Base-by-base conservation (phyloP, 192 early-diverging fungal genomes). In the Gaertneriomyces semiglobifer region DNA sequence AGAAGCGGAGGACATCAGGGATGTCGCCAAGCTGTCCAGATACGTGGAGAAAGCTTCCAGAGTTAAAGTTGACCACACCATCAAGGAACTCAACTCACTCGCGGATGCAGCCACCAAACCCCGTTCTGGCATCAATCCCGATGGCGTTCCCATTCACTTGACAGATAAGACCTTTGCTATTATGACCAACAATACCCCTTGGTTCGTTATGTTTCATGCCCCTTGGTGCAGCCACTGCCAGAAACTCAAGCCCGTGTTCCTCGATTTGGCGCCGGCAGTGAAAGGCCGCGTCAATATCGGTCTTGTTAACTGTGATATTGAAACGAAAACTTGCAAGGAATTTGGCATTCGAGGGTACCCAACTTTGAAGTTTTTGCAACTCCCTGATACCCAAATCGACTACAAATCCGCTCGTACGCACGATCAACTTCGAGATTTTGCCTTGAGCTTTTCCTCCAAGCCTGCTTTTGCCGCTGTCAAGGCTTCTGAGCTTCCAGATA, bases 161-260 rank as follows among this genome's bases (percentile, higher is more conserved):
- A 68, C 66, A 2, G 43, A 60, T 11, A 48, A 59, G 39, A 68
- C 66, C 9, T 68, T 68, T 52, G 25, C 57, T 0, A 60, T 68
- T 25, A 60, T 71, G 54, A 82, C 83, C 10, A 76, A 82, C 12
- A 68, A 73, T 11, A 85, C 84, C 0, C 88, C 88, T 11, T 95
- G 93, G 93, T 89, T 95, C 62, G 65, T 95, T 40, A 70, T 75
- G 75, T 94, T 94, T 75, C 91, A 89, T 74, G 91, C 93, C 16
- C 93, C 93, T 7, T 93, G 90, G 91, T 94, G 92, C 69, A 72
- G 80, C 18, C 93, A 95, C 73, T 97, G 94, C 80, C 83, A 93
- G 77, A 53, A 75, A 59, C 83, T 98, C 69, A 89, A 87, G 6
- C 93, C 93, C 0, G 78, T 81, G 16, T 96, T 91, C 84, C 82